phyloP scores from a whole-genome alignment of 1,284 basidiomycete genomes.

The Pterulicium gracile region DNA sequence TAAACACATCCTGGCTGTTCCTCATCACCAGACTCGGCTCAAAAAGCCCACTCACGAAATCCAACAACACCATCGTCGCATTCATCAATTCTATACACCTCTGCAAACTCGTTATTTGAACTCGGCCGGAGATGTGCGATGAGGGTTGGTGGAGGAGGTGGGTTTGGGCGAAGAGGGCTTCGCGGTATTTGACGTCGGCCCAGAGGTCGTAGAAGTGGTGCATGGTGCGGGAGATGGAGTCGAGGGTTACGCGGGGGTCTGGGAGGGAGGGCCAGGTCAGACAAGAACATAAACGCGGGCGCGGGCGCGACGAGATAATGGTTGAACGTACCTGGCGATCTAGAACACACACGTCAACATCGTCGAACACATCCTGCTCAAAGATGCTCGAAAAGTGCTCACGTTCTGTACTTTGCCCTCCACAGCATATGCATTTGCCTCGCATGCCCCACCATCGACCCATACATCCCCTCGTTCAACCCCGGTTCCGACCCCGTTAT shows the following conservation, averaged over 20 bases:
- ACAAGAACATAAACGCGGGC: too few species aligned
- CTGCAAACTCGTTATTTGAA: neutral
- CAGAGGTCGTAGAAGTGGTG: conserved; percentile 1
- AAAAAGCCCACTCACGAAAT: neutral
- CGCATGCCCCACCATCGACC: neutral
- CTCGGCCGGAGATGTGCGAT: neutral
- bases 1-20: conserved; percentile 1
- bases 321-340: too few species aligned
- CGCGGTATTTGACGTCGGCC: neutral
- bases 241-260: neutral
- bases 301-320: too few species aligned
- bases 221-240: neutral
- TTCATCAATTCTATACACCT: neutral
- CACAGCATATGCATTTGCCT: neutral
- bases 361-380: too few species aligned
- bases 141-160: neutral
- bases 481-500: neutral
- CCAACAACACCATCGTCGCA: neutral
- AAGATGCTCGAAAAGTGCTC: neutral
- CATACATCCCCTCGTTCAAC: neutral
- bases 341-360: too few species aligned
- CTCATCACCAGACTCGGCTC: neutral
- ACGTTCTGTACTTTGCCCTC: neutral
- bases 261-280: neutral
- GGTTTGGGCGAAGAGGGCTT: neutral